Conservation (phyloP, 2,329 filamentous ascomycete species). For the Microdochium bolleyi region DNA sequence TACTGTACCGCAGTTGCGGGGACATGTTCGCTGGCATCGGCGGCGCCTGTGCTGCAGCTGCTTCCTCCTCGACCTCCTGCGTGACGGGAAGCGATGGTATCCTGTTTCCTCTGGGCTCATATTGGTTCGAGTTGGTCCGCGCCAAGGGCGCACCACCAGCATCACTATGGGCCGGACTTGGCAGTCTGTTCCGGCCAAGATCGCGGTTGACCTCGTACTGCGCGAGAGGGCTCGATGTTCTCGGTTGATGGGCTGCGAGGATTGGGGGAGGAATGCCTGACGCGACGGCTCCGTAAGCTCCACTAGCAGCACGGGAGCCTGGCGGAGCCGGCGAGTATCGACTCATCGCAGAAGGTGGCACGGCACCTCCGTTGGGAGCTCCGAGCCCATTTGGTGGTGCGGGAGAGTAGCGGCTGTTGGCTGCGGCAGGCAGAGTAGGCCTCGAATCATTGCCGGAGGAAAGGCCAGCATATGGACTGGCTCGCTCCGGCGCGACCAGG, state of each 20-base stretch:
- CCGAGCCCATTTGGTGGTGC: slow-evolving; percentile 32
- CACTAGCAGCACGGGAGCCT: slow-evolving; percentile 26
- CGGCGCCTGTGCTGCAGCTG: slow-evolving; percentile 21
- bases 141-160: slow-evolving; percentile 34
- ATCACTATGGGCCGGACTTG: slow-evolving; percentile 15
- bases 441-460: slow-evolving; percentile 22
- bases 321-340: slow-evolving; percentile 48
- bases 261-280: neutral
- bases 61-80: slow-evolving; percentile 54
- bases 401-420: slow-evolving; percentile 51
- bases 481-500: slow-evolving; percentile 45
- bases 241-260: slow-evolving; percentile 42
- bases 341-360: slow-evolving; percentile 28
- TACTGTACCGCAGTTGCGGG: slow-evolving; percentile 27
- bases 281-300: slow-evolving; percentile 28
- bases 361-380: slow-evolving; percentile 26
- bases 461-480: slow-evolving; percentile 45
- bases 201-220: slow-evolving; percentile 50
- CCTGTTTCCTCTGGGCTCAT: slow-evolving; percentile 46
- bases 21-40: slow-evolving; percentile 12
- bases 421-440: slow-evolving; percentile 22
- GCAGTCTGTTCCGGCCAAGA: slow-evolving; percentile 20
- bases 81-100: slow-evolving; percentile 53
- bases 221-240: slow-evolving; percentile 58
- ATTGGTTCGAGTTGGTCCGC: slow-evolving; percentile 42